Conservation (phyloP, 805 yeast genomes). For the Saccharomycopsis malanga region DNA sequence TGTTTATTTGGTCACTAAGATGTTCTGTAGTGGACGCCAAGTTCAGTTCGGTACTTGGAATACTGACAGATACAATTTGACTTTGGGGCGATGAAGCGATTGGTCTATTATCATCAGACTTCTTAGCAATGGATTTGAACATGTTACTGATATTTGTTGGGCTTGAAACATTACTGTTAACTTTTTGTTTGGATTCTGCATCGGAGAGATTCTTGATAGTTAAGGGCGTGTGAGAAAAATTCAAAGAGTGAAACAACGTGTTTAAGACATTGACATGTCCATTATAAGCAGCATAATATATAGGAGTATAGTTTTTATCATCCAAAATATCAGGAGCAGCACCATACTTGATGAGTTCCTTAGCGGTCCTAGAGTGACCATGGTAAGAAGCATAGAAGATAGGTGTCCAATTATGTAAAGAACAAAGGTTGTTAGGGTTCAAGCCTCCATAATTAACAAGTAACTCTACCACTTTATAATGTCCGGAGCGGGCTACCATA, state of each 20-base stretch:
- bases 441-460: constrained; percentile 63
- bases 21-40: constrained; percentile 12
- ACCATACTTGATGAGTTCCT: constrained; percentile 61
- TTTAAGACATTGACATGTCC: constrained; percentile 82
- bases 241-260: constrained; percentile 38
- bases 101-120: background rate
- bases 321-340: constrained; percentile 67
- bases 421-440: constrained; percentile 71
- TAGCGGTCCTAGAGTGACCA: constrained; percentile 68
- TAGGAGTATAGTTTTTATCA: constrained; percentile 71
- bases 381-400: constrained; percentile 83
- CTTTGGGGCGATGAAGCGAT: background rate
- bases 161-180: background rate
- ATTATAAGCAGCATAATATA: constrained; percentile 89
- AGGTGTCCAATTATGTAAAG: constrained; percentile 75
- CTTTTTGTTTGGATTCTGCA: background rate
- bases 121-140: constrained; percentile 2
- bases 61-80: background rate
- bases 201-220: constrained; percentile 6
- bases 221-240: constrained; percentile 9
- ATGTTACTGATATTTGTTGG: background rate
- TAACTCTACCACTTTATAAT: constrained; percentile 56
- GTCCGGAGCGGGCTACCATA: constrained; percentile 82
- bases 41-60: constrained; percentile 10
- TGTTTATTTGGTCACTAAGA: constrained; percentile 28